Evolutionary conservation across 139 green algal species (phyloP).

Genomic region (Eudorina sp.): DNA sequence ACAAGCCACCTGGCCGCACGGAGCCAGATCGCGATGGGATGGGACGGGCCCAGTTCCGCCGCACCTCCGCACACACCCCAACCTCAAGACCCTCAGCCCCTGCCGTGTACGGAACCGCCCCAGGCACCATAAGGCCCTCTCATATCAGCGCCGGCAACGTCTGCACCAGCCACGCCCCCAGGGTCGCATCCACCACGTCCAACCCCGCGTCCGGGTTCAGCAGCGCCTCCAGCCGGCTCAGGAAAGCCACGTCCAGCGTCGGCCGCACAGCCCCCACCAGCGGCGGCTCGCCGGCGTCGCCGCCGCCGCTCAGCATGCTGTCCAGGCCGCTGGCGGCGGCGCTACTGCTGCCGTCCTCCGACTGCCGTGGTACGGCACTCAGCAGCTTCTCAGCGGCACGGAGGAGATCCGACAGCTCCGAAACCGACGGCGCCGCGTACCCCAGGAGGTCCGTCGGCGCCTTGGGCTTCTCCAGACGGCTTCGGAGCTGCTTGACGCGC

Average conservation of each 20-base stretch:
- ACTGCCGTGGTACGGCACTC: neutral
- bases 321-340: neutral
- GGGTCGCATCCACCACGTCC: slow-evolving; percentile 39
- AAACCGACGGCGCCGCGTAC: slow-evolving; percentile 14
- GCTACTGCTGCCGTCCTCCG: neutral
- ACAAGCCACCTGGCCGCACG: too few species aligned
- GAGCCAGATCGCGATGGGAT: too few species aligned
- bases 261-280: slow-evolving; percentile 27
- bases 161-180: slow-evolving; percentile 52
- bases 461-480: slow-evolving; percentile 53
- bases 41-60: too few species aligned
- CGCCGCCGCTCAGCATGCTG: neutral
- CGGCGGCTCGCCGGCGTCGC: neutral
- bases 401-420: slow-evolving; percentile 43
- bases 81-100: too few species aligned
- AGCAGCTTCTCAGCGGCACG: slow-evolving; percentile 42
- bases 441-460: slow-evolving; percentile 57
- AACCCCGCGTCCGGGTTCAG: slow-evolving; percentile 44
- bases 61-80: too few species aligned
- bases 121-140: too few species aligned
- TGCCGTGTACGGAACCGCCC: too few species aligned
- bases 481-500: slow-evolving; percentile 28
- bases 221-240: slow-evolving; percentile 56
- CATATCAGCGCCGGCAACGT: slow-evolving; percentile 46
- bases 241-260: slow-evolving; percentile 48